phyloP scores from a whole-genome alignment of 805 yeast species.

The Wickerhamomyces strasburgensis region DNA sequence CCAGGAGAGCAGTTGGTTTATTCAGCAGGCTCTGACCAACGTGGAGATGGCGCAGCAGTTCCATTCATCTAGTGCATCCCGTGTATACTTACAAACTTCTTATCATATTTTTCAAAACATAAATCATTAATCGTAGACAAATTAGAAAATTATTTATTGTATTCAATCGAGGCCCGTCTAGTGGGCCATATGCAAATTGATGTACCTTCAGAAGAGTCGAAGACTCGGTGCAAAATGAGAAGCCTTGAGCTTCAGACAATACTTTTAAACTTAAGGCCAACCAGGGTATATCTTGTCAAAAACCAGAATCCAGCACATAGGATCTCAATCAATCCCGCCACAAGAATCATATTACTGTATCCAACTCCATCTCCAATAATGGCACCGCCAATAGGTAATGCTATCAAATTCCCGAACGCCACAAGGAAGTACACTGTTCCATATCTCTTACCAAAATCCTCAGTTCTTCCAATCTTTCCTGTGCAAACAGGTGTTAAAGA shows the following conservation, averaged over 20 bases:
- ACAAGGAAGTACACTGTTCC: slow-evolving; percentile 54
- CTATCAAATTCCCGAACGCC: slow-evolving; percentile 45
- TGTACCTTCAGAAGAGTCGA: not conserved
- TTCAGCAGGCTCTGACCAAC: slow-evolving; percentile 70
- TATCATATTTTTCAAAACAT: no score
- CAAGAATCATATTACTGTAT: slow-evolving; percentile 39
- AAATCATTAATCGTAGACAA: no score
- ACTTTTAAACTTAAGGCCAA: slow-evolving; percentile 2
- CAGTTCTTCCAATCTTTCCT: slow-evolving; percentile 54
- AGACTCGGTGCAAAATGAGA: not conserved
- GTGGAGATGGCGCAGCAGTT: slow-evolving; percentile 82
- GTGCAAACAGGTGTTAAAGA: slow-evolving; percentile 65
- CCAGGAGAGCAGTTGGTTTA: slow-evolving; percentile 42
- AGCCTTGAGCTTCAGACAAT: not conserved
- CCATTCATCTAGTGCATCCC: slow-evolving; percentile 7
- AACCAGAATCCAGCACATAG: slow-evolving; percentile 12
- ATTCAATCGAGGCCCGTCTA: no score
- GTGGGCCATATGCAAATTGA: not conserved
- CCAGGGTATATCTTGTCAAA: slow-evolving; percentile 10
- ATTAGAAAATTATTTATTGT: no score
- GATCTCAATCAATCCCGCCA: slow-evolving; percentile 22
- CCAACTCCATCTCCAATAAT: slow-evolving; percentile 35
- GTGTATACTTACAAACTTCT: not conserved
- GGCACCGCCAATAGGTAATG: slow-evolving; percentile 47
- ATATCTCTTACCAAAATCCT: slow-evolving; percentile 61